Percentiles rank a stretch among this genome's conserved stretches.
Conservation (phyloP, 202 grass and related monocot species). For the Setaria italica region DNA sequence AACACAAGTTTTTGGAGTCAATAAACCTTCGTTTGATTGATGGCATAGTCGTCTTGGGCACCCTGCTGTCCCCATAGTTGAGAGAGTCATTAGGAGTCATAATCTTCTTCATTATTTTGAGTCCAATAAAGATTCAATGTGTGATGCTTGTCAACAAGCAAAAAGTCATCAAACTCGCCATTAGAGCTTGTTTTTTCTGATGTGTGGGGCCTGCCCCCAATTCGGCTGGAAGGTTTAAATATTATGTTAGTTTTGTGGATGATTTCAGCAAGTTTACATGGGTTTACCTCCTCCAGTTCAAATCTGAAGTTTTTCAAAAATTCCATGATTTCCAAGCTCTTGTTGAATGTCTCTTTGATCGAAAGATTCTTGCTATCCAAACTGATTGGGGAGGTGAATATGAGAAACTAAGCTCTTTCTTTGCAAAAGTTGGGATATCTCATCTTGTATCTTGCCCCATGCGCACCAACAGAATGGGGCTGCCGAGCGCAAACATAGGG, state of each 20-base stretch:
- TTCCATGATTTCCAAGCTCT: not conserved
- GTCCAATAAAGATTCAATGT: too few species aligned
- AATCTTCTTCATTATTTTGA: too few species aligned
- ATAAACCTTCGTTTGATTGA: too few species aligned
- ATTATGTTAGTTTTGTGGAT: not conserved
- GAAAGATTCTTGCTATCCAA: not conserved
- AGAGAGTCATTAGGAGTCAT: too few species aligned
- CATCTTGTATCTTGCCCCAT: not conserved
- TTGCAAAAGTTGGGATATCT: fast-evolving
- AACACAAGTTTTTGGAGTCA: too few species aligned
- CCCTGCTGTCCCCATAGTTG: too few species aligned
- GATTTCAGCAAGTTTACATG: not conserved
- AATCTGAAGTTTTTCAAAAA: not conserved
- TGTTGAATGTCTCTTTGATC: not conserved
- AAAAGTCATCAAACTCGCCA: too few species aligned
- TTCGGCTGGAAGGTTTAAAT: not conserved
- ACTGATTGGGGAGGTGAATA: not conserved
- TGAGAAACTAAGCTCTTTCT: not conserved
- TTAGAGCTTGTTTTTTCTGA: too few species aligned
- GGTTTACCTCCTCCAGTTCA: not conserved
- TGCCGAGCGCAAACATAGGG: not conserved
- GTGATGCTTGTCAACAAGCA: too few species aligned
- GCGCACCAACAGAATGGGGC: not conserved
- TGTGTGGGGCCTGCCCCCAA: not conserved
- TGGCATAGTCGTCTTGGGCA: too few species aligned